Percentiles rank a stretch among this genome's conserved stretches.
phyloP scores from a whole-genome alignment of 1,284 basidiomycete species.

The Agaricales sp. region DNA sequence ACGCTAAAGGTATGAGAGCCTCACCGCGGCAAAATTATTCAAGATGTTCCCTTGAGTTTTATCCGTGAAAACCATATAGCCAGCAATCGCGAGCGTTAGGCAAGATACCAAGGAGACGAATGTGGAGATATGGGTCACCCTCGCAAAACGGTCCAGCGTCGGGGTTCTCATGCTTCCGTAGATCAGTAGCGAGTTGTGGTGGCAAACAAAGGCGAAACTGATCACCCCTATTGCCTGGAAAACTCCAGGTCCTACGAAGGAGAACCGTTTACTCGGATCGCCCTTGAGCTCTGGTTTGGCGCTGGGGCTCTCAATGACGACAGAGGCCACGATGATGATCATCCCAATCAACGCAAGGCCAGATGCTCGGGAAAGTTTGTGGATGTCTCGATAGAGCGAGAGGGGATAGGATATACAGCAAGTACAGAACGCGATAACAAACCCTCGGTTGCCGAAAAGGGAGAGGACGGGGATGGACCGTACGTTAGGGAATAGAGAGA shows the following conservation, averaged over 20 bases:
- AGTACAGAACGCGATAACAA: slow-evolving; percentile 82
- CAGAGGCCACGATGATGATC: slow-evolving; percentile 86
- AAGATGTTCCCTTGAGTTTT: slow-evolving; percentile 91
- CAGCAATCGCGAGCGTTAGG: slow-evolving; percentile 80
- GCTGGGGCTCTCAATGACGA: slow-evolving; percentile 79
- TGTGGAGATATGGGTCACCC: slow-evolving; percentile 90
- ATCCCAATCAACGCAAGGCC: slow-evolving; percentile 87
- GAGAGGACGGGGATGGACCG: slow-evolving; percentile 58
- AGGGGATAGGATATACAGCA: slow-evolving; percentile 88
- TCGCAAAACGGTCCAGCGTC: slow-evolving; percentile 89
- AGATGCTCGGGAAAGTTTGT: slow-evolving; percentile 91
- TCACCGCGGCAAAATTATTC: slow-evolving; percentile 79
- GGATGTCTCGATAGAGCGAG: slow-evolving; percentile 93
- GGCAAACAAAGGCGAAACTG: slow-evolving; percentile 88
- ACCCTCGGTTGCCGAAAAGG: slow-evolving; percentile 78
- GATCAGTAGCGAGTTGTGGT: slow-evolving; percentile 90
- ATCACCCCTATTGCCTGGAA: slow-evolving; percentile 94
- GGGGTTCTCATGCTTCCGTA: slow-evolving; percentile 91
- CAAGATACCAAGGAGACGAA: slow-evolving; percentile 75
- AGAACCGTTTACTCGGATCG: slow-evolving; percentile 58
- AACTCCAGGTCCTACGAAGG: slow-evolving; percentile 66
- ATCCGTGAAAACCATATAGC: slow-evolving; percentile 89
- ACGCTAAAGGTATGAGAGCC: slow-evolving; percentile 10
- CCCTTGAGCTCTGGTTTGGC: slow-evolving; percentile 78
- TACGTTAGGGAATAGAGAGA: slow-evolving; percentile 76